Base-by-base conservation (phyloP, 495 filamentous ascomycete species). In the Astrothelium macrocarpum region DNA sequence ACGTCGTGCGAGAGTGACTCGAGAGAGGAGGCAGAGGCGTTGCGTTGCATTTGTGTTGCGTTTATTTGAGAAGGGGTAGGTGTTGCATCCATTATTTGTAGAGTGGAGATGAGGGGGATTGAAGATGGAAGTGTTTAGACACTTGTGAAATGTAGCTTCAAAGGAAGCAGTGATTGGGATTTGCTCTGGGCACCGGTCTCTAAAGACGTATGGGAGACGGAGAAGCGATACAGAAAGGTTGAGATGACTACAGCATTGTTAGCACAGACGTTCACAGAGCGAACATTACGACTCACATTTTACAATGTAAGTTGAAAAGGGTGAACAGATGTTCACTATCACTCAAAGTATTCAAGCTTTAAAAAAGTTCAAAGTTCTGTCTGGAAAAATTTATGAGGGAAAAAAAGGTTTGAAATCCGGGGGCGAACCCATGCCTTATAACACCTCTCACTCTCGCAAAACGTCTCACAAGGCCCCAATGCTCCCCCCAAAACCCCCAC, bases 1-100 rank as follows among this genome's bases (percentile, higher is more conserved):
- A 56, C 49, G 16, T 56, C 49, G 49, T 56, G 49, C 5, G 49
- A 56, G 7, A 56, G 49, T 10, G 49, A 56, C 16, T 56, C 49
- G 49, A 56, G 49, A 9, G 49, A 56, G 49, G 49, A 56, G 20
- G 49, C 25, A 28, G 49, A 56, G 0, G 49, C 25, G 2, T 56
- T 56, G 25, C 49, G 49, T 29, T 56, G 49, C 49, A 56, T 26
- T n/a, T 56, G 49, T 11, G 49, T 29, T 7, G 23, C 25, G 25
- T 26, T 56, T 10, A 10, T 9, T 56, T 56, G 49, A 3, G 49
- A 56, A 29, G 49, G 16, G 23, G 25, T 56, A 3, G 49, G 49
- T 11, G 25, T 29, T n/a, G 49, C 3, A 25, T 56, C 49, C 49
- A 56, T 56, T 26, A 5, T 29, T n/a, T 56, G 49, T n/a, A 20